These are phyloP conservation scores for Cyberlindnera amylophila DNA, from an alignment of 805 yeast species.

Conservation along the genomic window DNA sequence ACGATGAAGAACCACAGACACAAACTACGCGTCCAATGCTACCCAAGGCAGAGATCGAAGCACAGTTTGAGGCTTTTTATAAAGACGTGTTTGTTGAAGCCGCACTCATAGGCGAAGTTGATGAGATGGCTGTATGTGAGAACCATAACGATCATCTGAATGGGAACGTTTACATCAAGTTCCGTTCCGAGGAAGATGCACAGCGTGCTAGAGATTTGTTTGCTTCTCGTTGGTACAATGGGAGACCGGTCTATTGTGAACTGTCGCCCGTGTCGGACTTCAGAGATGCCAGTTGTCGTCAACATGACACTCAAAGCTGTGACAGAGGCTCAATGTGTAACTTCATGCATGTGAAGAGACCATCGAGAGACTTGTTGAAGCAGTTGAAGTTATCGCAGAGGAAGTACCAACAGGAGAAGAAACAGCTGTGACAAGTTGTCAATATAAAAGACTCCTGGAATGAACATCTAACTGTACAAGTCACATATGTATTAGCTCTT, in stretches of 20 bases:
- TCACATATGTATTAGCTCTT: too few relatives aligned
- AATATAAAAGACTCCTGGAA: too few relatives aligned
- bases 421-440: too few relatives aligned
- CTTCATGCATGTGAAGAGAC: constrained; percentile 73
- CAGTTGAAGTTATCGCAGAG: constrained; percentile 42
- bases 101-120: constrained; percentile 47
- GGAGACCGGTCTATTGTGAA: constrained; percentile 75
- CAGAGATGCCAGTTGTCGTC: constrained; percentile 71
- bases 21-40: constrained; percentile 17
- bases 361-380: constrained; percentile 40
- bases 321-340: constrained; percentile 83
- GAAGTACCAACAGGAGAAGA: constrained; percentile 20
- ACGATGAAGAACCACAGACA: constrained; percentile 52
- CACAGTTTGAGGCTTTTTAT: constrained; percentile 56
- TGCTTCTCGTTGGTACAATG: constrained; percentile 79
- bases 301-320: constrained; percentile 60
- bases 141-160: constrained; percentile 77
- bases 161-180: constrained; percentile 81
- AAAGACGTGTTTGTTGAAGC: constrained; percentile 69
- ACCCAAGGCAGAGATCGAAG: constrained; percentile 36
- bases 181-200: constrained; percentile 53
- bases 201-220: constrained; percentile 53
- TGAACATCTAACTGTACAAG: too few relatives aligned
- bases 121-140: constrained; percentile 70
- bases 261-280: constrained; percentile 70